These are phyloP conservation scores for Penicillium sp. DNA, from an alignment of 2,329 filamentous ascomycete species.

Conservation along the genomic window DNA sequence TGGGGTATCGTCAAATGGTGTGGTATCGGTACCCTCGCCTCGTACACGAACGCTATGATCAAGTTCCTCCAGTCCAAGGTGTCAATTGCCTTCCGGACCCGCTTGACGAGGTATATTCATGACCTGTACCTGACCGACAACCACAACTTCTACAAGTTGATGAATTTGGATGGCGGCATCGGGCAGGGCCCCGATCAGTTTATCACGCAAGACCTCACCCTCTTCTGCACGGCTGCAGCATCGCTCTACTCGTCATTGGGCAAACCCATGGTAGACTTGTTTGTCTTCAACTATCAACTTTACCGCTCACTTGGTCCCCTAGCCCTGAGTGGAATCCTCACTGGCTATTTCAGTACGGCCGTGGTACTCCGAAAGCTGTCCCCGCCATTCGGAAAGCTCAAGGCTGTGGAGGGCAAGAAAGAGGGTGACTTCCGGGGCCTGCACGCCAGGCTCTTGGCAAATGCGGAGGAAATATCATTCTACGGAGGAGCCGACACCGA, in stretches of 20 bases:
- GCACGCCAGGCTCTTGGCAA: constrained; percentile 89
- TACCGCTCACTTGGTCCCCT: constrained; percentile 88
- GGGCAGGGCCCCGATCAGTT: constrained; percentile 93
- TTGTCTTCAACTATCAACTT: constrained; percentile 97
- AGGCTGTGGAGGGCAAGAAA: constrained; percentile 90
- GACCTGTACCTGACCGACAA: constrained; percentile 94
- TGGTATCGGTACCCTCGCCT: constrained; percentile 86
- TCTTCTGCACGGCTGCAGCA: constrained; percentile 91
- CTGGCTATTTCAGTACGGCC: constrained; percentile 93
- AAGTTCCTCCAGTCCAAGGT: constrained; percentile 98
- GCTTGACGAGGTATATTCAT: constrained; percentile 93
- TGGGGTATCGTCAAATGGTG: constrained; percentile 95
- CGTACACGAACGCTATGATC: constrained; percentile 98
- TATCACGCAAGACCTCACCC: constrained; percentile 93
- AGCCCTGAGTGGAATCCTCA: constrained; percentile 79
- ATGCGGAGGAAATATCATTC: constrained; percentile 96
- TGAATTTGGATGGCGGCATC: constrained; percentile 89
- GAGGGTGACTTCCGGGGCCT: constrained; percentile 93
- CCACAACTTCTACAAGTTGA: constrained; percentile 93
- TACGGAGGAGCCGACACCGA: constrained; percentile 96
- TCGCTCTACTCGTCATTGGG: constrained; percentile 93
- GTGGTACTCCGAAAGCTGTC: constrained; percentile 85
- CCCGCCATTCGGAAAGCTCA: constrained; percentile 94
- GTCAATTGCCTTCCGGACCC: constrained; percentile 94
- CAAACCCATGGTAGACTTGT: constrained; percentile 96